Evolutionary conservation across 257 asterid species (phyloP), one percentile per base, ranked within the genome.

Genomic region (Anisodus tanguticus): DNA sequence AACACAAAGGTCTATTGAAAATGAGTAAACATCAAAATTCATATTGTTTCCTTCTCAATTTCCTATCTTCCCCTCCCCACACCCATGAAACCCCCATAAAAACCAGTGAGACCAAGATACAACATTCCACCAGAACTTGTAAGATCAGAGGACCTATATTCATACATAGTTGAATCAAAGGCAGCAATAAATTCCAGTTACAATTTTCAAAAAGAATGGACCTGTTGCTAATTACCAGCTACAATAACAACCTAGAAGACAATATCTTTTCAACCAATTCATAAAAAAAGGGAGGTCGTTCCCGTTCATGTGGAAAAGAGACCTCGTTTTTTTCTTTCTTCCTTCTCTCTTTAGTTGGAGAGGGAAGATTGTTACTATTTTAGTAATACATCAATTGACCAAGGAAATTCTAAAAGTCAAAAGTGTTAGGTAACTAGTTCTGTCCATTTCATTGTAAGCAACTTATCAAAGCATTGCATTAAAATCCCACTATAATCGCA

Each of bases 131-230:
- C 45, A 53, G 66, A 37, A 51, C 59, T 54, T 51, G 77, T 53
- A 49, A 9, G 51, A 49, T 68, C 71, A 43, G 82, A n/a, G 70
- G 59, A 72, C 82, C 86, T 83, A 55, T 45, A 62, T 53, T 59
- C 53, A 72, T 3, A 55, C 39, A 22, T 22, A 22, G 26, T 22
- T 51, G 8, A 22, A 53, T 51, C 63, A 76, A 51, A 74, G 9
- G 22, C 45, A 12, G 63, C 26, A 13, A 12, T 31, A 49, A 47
- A 3, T 26, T 76, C 60, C 19, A 53, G 63, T 12, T 49, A 26
- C 62, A 74, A 74, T 49, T 74, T 74, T 49, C 12, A 47, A 47
- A n/a, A 72, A 22, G 7, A 76, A 22, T 76, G 43, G 39, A 76
- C 45, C 45, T 51, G 45, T 49, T 49, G 45, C 0, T 76, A 49